Conservation (phyloP, 1,139 yeast genomes). For the Blastobotrys buckinghamii region DNA sequence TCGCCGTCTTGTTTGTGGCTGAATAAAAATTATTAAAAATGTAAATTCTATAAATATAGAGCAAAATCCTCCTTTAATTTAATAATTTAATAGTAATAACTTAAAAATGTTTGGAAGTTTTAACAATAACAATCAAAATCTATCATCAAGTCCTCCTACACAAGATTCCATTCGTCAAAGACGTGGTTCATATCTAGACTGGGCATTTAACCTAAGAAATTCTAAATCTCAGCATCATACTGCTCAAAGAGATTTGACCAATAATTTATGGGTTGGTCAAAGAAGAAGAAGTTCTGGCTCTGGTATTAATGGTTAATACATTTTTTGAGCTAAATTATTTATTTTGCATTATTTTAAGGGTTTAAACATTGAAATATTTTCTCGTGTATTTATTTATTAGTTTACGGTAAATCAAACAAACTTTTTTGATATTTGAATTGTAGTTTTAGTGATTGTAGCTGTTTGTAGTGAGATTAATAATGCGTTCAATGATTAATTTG, state of each 20-base stretch:
- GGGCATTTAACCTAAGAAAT: conserved; percentile 7
- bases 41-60: not conserved
- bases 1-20: not conserved
- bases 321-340: no score
- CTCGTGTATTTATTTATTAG: no score
- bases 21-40: not conserved
- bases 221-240: conserved; percentile 1
- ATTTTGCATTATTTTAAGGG: no score
- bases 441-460: no score
- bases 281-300: conserved; percentile 9
- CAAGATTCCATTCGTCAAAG: conserved; percentile 1
- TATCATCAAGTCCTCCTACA: conserved; percentile 2
- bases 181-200: conserved; percentile 9
- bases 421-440: no score
- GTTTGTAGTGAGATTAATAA: no score
- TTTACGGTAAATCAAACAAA: no score
- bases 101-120: not conserved
- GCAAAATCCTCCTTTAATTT: not conserved
- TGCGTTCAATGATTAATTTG: no score
- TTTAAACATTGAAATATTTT: no score
- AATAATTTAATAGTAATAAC: not conserved
- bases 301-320: conserved; percentile 8
- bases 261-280: conserved; percentile 11
- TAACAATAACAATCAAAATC: not conserved
- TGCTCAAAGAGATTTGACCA: conserved; percentile 4